These are phyloP conservation scores for Phytophthora cryptogea DNA, from an alignment of 352 stramenopile genomes.

Conservation along the genomic window DNA sequence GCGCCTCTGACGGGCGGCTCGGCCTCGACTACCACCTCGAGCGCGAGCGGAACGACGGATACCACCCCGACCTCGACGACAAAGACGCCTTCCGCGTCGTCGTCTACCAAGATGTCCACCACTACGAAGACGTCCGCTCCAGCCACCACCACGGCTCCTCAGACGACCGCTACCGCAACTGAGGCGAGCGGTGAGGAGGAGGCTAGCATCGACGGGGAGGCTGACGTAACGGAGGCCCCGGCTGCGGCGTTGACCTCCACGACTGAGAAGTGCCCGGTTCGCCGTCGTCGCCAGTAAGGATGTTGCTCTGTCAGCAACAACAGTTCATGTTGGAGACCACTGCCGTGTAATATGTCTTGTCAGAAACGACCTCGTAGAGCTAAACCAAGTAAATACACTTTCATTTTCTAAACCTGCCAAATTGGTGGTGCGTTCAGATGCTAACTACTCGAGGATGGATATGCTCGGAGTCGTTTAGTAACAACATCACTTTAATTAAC, in stretches of 20 bases:
- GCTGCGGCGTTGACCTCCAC: constrained; percentile 14
- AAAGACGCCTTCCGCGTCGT: constrained; percentile 12
- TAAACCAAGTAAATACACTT: constrained; percentile 19
- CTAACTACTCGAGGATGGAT: background rate
- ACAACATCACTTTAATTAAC: constrained; percentile 4
- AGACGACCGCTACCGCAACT: constrained; percentile 4
- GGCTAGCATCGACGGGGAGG: constrained; percentile 10
- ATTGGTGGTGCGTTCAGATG: constrained; percentile 4
- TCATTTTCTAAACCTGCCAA: constrained; percentile 12
- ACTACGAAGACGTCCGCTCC: constrained; percentile 14
- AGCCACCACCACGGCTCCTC: constrained; percentile 9
- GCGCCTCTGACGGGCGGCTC: constrained; percentile 29
- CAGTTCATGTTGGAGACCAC: constrained; percentile 14
- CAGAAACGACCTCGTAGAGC: constrained; percentile 18
- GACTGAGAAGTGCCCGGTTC: constrained; percentile 39
- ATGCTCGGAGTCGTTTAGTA: constrained; percentile 6
- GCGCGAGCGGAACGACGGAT: constrained; percentile 5
- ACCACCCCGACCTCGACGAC: constrained; percentile 5
- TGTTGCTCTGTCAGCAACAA: background rate
- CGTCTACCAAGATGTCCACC: constrained; percentile 9
- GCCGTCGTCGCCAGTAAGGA: constrained; percentile 35
- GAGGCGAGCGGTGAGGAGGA: constrained; percentile 11
- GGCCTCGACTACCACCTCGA: constrained; percentile 12
- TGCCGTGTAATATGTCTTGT: constrained; percentile 26
- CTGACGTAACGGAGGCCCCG: constrained; percentile 16